Conservation (phyloP, 2,329 filamentous ascomycete genomes). For the Apiospora hydei region DNA sequence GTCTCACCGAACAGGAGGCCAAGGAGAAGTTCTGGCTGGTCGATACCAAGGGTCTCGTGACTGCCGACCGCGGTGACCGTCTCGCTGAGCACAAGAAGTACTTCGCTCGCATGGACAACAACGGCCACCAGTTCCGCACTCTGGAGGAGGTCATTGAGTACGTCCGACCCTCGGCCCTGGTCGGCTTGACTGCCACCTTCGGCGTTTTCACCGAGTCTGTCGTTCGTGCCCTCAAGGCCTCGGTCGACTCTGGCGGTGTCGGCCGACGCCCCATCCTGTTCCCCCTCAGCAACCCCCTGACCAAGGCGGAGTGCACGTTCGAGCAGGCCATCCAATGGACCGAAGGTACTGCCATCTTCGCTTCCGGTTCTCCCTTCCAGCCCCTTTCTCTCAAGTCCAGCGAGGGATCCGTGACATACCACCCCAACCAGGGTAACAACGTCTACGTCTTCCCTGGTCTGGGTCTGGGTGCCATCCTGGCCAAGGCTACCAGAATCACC, state of each 20-base stretch:
- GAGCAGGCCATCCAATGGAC: constrained; percentile 93
- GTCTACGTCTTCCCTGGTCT: constrained; percentile 97
- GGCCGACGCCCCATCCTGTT: constrained; percentile 91
- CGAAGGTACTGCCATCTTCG: constrained; percentile 90
- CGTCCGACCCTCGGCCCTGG: constrained; percentile 91
- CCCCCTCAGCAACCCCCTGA: constrained; percentile 93
- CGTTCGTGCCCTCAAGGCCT: constrained; percentile 72
- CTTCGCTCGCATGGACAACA: constrained; percentile 70
- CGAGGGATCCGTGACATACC: constrained; percentile 69
- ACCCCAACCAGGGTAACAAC: constrained; percentile 85
- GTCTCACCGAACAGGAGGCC: constrained; percentile 86
- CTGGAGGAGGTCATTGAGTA: constrained; percentile 93
- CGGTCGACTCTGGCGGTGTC: constrained; percentile 67
- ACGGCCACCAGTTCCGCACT: constrained; percentile 74
- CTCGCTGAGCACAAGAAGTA: constrained; percentile 89
- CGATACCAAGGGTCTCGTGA: constrained; percentile 95
- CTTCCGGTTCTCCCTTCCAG: constrained; percentile 91
- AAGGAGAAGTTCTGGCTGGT: constrained; percentile 96
- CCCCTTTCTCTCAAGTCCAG: constrained; percentile 69
- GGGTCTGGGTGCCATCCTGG: constrained; percentile 89
- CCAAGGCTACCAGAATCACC: constrained; percentile 85
- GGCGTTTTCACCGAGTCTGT: constrained; percentile 93
- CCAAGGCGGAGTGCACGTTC: constrained; percentile 97
- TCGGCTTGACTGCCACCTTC: constrained; percentile 93
- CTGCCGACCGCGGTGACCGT: constrained; percentile 89